These are phyloP conservation scores for Trametes coccinea DNA, from an alignment of 768 basidiomycete genomes.

Conservation along the genomic window DNA sequence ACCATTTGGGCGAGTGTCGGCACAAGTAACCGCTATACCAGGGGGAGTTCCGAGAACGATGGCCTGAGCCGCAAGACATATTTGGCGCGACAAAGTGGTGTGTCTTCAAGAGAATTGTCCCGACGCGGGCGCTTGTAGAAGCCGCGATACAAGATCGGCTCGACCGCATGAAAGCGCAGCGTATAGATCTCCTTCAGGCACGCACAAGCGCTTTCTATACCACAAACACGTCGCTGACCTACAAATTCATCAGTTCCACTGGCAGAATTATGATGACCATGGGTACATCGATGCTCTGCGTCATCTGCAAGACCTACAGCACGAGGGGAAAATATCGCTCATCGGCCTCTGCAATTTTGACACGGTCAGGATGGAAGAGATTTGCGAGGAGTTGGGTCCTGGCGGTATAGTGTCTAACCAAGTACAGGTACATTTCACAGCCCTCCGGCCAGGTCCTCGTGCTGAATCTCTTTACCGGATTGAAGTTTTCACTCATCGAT, in stretches of 20 bases:
- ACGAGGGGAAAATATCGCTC: slow-evolving; percentile 57
- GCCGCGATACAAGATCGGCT: slow-evolving; percentile 69
- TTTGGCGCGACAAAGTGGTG: slow-evolving; percentile 88
- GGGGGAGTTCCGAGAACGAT: slow-evolving; percentile 65
- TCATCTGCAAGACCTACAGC: slow-evolving; percentile 59
- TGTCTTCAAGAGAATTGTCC: slow-evolving; percentile 57
- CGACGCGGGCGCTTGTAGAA: slow-evolving; percentile 57
- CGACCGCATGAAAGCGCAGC: slow-evolving; percentile 58
- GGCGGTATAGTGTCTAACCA: slow-evolving; percentile 80
- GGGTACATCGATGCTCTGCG: slow-evolving; percentile 50
- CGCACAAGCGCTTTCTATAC: background rate
- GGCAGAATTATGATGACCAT: slow-evolving; percentile 65
- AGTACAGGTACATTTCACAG: slow-evolving; percentile 56
- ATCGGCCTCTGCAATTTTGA: slow-evolving; percentile 86
- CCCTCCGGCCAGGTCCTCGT: background rate
- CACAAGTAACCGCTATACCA: slow-evolving; percentile 30
- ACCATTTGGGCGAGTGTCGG: background rate
- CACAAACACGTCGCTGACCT: background rate
- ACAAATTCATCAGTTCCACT: slow-evolving; percentile 59
- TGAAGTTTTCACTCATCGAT: slow-evolving; percentile 82
- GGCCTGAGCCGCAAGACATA: slow-evolving; percentile 40
- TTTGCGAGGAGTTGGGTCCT: slow-evolving; percentile 71
- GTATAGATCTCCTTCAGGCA: slow-evolving; percentile 76
- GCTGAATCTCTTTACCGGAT: background rate
- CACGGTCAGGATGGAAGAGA: slow-evolving; percentile 70